phyloP scores from a whole-genome alignment of 768 basidiomycete species.

The Erythrobasidium yunnanense region DNA sequence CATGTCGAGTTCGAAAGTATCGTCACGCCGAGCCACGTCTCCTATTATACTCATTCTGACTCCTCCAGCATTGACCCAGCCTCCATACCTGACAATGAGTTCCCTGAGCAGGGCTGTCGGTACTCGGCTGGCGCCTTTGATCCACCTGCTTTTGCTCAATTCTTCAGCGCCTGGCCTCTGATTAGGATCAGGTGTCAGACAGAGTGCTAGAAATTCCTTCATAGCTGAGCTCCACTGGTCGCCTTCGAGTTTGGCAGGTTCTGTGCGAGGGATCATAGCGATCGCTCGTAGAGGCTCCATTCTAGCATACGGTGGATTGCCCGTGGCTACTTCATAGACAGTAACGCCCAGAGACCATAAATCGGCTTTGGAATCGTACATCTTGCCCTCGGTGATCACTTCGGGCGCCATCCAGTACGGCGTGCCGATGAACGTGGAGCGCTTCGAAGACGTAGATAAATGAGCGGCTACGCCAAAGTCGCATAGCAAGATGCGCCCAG shows the following conservation, averaged over 20 bases:
- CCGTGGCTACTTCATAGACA: constrained; percentile 90
- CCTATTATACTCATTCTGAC: constrained; percentile 66
- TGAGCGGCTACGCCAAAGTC: constrained; percentile 98
- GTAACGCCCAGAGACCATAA: constrained; percentile 97
- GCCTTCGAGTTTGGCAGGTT: constrained; percentile 59
- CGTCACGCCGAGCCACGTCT: constrained; percentile 50
- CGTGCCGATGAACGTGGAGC: constrained; percentile 91
- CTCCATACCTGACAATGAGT: constrained; percentile 64
- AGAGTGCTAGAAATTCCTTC: constrained; percentile 72
- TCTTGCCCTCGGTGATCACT: constrained; percentile 72
- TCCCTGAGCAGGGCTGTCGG: constrained; percentile 64
- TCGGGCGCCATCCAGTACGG: constrained; percentile 99
- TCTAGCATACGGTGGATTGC: constrained; percentile 49
- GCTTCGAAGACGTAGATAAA: constrained; percentile 68
- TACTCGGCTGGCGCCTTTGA: constrained; percentile 60
- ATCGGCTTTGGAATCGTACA: constrained; percentile 94
- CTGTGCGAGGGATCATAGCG: constrained; percentile 72
- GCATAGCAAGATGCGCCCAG: constrained; percentile 85
- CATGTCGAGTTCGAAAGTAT: constrained; percentile 32
- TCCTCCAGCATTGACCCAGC: constrained; percentile 57
- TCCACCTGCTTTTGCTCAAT: constrained; percentile 71
- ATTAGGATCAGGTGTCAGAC: constrained; percentile 65
- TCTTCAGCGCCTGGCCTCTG: constrained; percentile 86
- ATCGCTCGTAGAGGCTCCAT: constrained; percentile 72
- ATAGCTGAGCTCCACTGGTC: constrained; percentile 57